Base-by-base conservation (phyloP, 2,329 filamentous ascomycete species). In the Xylariaceae sp. region DNA sequence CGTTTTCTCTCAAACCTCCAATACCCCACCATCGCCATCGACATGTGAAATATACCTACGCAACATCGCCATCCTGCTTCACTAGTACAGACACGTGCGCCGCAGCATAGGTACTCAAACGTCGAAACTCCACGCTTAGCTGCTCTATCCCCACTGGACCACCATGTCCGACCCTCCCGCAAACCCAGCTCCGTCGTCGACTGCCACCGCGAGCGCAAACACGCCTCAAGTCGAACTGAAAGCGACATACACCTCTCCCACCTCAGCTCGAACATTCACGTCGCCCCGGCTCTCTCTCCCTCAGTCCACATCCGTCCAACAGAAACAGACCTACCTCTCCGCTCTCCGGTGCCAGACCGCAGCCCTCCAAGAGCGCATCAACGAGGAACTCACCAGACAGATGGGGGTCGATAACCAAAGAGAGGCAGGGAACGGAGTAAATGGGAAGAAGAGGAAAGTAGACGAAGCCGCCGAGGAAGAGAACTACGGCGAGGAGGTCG, bases 401-500 rank as follows among this genome's bases (percentile, higher is more conserved):
- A 91, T 91, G 88, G 86, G 85, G 35, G 77, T 86, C 53, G 87
- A 90, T 64, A 86, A 85, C 63, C 71, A 71, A 14, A 69, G 68
- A 2, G 66, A 49, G 43, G 62, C 51, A 38, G 61, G 54, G 44
- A 60, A 52, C 42, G 48, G 47, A 3, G 60, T 51, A 27, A 44
- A 41, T 10, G 18, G 39, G 17, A 54, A 50, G 22, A 45, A 55
- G 69, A 68, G 53, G 38, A n/a, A 11, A 12, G 61, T 74, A 10
- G 76, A 82, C 52, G 81, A 85, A 52, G 74, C 68, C 11, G 77
- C 78, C 54, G 82, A 85, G 63, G 87, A 90, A 63, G 82, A 88
- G 61, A 87, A 90, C 64, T 95, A 96, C 65, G 90, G 90, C 42
- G 90, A 95, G 68, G 90, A 95, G 66, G 80, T 84, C 7, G 22